Percentiles rank a stretch among this genome's conserved stretches.
Evolutionary conservation across 2,329 filamentous ascomycete species (phyloP).

Genomic region (Cadophora gregata): DNA sequence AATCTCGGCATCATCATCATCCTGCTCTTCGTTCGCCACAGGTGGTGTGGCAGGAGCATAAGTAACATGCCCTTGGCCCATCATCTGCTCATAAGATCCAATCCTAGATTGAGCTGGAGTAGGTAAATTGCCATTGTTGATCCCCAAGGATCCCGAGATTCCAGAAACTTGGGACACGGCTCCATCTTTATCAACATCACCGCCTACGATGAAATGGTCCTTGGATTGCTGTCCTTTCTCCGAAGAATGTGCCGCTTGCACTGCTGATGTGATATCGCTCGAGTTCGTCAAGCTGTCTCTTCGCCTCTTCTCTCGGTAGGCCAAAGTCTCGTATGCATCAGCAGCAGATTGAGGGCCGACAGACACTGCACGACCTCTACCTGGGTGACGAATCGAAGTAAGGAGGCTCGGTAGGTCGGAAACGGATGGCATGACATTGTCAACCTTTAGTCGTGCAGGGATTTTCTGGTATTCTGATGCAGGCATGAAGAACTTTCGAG

Average conservation of each 20-base stretch:
- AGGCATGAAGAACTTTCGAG: slow-evolving; percentile 87
- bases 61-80: slow-evolving; percentile 67
- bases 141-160: slow-evolving; percentile 54
- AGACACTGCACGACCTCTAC: slow-evolving; percentile 80
- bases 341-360: slow-evolving; percentile 95
- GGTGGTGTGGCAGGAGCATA: slow-evolving; percentile 44
- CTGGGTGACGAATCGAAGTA: slow-evolving; percentile 79
- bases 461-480: slow-evolving; percentile 91
- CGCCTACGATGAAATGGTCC: slow-evolving; percentile 26
- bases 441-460: slow-evolving; percentile 72
- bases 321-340: slow-evolving; percentile 93
- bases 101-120: slow-evolving; percentile 54
- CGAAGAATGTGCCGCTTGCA: slow-evolving; percentile 28
- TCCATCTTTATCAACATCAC: slow-evolving; percentile 35
- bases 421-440: slow-evolving; percentile 90
- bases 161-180: slow-evolving; percentile 41
- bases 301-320: slow-evolving; percentile 78
- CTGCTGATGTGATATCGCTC: slow-evolving; percentile 25
- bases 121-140: slow-evolving; percentile 49
- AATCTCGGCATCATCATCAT: slow-evolving; percentile 45
- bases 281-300: slow-evolving; percentile 57
- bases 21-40: slow-evolving; percentile 39
- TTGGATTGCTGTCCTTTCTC: slow-evolving; percentile 17
- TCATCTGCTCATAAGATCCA: slow-evolving; percentile 73
- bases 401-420: slow-evolving; percentile 85